Base-by-base conservation (phyloP, 2,329 filamentous ascomycete genomes). In the Chrysosporium keratinophilum region DNA sequence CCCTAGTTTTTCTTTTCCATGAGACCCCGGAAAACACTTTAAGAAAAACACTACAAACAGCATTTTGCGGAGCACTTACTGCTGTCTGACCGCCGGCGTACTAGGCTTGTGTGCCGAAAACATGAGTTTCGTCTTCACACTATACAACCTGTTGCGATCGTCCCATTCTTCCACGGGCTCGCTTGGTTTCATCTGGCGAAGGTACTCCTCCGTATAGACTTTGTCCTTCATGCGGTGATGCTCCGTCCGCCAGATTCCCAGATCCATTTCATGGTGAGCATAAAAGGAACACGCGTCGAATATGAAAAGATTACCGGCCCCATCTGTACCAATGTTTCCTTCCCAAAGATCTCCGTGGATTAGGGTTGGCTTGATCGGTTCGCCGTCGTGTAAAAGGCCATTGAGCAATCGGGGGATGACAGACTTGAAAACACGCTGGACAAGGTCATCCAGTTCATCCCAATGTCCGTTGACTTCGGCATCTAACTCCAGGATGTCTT, bases 271-370 rank as follows among this genome's bases (percentile, higher is more conserved):
- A 34, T 71, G 65, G 50, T 73, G 70, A 0, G 65, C 69, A 50
- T 70, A 73, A 47, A 63, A 67, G 0, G 59, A 61, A 0, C 59
- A 63, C 0, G 64, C 60, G 50, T 73, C 68, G 47, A 69, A 72
- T 9, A 72, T 59, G 31, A 61, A 58, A 7, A 66, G 54, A 0
- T 68, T 51, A 0, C 64, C 65, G 0, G 62, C 69, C 6, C 20
- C 31, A 9, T 51, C 54, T 1, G 63, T 70, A 0, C 65, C 67
- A 2, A 64, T 59, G 43, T 73, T 74, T 0, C 62, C 64, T 40
- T 73, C 67, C 69, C 68, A 71, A 1, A 71, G 57, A 51, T 71
- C 67, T 0, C 67, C 68, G 52, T 72, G 70, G 14, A 71, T 66
- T 43, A 72, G 58, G 17, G 57, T 58, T 14, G 65, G 64, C 47